phyloP scores from a whole-genome alignment of 2,329 filamentous ascomycete genomes.

The Metarhizium guizhouense region DNA sequence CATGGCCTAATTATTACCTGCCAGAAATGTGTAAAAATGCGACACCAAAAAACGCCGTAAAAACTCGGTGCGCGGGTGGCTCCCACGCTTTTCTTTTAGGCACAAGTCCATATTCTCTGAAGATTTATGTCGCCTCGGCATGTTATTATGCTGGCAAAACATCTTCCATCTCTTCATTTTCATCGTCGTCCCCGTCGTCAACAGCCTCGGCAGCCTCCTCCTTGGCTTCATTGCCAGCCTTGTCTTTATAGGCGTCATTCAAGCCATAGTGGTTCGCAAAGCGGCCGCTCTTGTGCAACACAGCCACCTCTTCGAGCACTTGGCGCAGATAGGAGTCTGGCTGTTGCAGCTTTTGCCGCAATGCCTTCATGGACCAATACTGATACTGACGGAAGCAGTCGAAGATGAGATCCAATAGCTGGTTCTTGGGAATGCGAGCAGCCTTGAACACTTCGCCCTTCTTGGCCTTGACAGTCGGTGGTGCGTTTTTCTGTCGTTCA shows the following conservation, averaged over 20 bases:
- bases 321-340: conserved; percentile 90
- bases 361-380: conserved; percentile 89
- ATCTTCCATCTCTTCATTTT: conserved; percentile 70
- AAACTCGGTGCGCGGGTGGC: background rate
- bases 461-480: conserved; percentile 44
- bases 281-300: conserved; percentile 70
- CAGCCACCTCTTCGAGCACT: conserved; percentile 72
- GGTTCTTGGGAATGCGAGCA: conserved; percentile 80
- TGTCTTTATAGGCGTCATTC: conserved; percentile 45
- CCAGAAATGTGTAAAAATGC: background rate
- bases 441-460: conserved; percentile 69
- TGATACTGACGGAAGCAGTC: conserved; percentile 74
- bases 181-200: conserved; percentile 58
- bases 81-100: background rate
- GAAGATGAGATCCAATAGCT: conserved; percentile 80
- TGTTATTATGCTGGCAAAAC: conserved; percentile 35
- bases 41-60: background rate
- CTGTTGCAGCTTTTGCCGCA: conserved; percentile 70
- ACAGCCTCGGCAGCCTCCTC: conserved; percentile 45
- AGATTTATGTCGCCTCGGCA: background rate
- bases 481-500: conserved; percentile 39
- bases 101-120: background rate
- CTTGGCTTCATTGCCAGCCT: conserved; percentile 36
- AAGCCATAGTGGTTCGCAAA: conserved; percentile 84
- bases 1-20: background rate